A percentile compares a stretch with the other conserved stretches of the same genome.
phyloP scores from a whole-genome alignment of 208 protist genomes.

The Wallacemonas sp. region DNA sequence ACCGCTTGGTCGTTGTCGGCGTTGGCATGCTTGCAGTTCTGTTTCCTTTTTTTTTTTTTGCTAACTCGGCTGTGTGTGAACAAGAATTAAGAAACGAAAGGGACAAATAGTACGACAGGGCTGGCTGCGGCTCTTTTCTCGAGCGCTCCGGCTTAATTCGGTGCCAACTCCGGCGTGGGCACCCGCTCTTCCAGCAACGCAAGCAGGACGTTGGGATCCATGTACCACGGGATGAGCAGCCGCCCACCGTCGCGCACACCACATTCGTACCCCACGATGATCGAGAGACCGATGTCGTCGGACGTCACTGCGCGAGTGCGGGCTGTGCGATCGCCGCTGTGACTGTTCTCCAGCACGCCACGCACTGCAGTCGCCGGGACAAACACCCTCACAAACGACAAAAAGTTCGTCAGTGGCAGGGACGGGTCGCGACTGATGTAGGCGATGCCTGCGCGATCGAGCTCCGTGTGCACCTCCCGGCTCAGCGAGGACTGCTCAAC shows the following conservation, averaged over 20 bases:
- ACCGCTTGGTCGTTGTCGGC: too few species aligned
- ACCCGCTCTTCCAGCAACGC: conserved; percentile 38
- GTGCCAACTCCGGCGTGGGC: neutral
- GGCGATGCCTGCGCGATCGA: conserved; percentile 55
- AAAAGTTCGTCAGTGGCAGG: conserved; percentile 69
- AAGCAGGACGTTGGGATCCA: conserved; percentile 67
- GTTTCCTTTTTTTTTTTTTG: conserved; percentile 7
- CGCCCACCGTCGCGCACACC: conserved; percentile 76
- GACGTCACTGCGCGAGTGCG: conserved; percentile 18
- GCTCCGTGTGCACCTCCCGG: conserved; percentile 40
- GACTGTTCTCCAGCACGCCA: conserved; percentile 31
- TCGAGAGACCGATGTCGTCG: conserved; percentile 48
- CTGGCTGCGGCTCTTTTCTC: too few species aligned
- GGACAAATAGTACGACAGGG: too few species aligned
- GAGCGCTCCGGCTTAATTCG: too few species aligned
- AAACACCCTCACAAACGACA: conserved; percentile 80
- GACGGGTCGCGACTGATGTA: conserved; percentile 70
- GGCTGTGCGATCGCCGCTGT: neutral
- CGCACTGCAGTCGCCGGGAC: conserved; percentile 51
- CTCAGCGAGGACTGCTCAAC: conserved; percentile 78
- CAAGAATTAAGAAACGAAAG: too few species aligned
- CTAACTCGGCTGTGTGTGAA: too few species aligned
- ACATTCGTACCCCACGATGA: conserved; percentile 66
- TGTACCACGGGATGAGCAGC: conserved; percentile 80
- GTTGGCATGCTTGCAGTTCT: too few species aligned